These are phyloP conservation scores for Knufia fluminis DNA, from an alignment of 2,329 filamentous ascomycete species.

Conservation along the genomic window DNA sequence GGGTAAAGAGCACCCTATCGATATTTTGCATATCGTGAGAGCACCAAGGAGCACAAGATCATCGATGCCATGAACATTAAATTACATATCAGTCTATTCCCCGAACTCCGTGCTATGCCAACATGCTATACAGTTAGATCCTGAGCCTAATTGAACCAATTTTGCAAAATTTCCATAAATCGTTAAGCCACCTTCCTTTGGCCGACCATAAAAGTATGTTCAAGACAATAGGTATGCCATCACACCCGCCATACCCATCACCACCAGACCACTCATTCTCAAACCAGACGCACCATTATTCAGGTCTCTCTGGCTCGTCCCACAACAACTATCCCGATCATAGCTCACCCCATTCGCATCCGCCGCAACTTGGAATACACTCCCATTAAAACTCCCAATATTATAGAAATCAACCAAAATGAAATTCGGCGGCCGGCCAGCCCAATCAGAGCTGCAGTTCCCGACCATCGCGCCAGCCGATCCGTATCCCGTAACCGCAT, in stretches of 20 bases:
- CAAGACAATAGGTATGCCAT: background rate
- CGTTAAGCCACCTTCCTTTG: no score
- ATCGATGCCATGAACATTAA: no score
- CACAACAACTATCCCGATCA: constrained; percentile 33
- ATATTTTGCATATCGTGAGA: no score
- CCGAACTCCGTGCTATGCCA: no score
- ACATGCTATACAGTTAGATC: no score
- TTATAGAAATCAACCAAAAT: constrained; percentile 79
- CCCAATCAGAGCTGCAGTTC: constrained; percentile 59
- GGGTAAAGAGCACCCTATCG: no score
- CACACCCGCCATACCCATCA: background rate
- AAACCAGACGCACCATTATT: background rate
- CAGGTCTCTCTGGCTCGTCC: constrained; percentile 11
- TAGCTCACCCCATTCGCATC: constrained; percentile 65
- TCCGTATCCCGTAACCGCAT: constrained; percentile 55
- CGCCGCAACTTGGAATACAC: constrained; percentile 67
- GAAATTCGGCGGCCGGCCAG: constrained; percentile 58
- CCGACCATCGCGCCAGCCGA: constrained; percentile 56
- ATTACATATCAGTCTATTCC: no score
- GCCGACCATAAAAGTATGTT: no score
- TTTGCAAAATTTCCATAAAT: no score
- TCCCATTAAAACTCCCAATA: constrained; percentile 55
- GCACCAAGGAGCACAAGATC: no score
- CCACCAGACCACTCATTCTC: background rate
- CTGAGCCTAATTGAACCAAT: no score